These are phyloP conservation scores for Barnettozyma siamensis DNA, from an alignment of 805 yeast species.

Conservation along the genomic window DNA sequence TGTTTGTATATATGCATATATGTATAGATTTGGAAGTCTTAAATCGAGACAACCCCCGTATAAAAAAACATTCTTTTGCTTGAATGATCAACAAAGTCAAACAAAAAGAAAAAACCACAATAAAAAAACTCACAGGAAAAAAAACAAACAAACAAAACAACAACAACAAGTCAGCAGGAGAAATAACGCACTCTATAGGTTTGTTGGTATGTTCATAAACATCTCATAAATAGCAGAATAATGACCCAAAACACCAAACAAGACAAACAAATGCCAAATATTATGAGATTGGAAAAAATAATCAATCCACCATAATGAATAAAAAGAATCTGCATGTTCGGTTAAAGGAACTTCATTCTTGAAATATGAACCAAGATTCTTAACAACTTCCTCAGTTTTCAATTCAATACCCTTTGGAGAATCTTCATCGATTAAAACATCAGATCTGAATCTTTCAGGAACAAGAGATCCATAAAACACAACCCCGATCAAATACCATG, in stretches of 20 bases:
- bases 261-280: constrained; percentile 89
- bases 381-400: constrained; percentile 27
- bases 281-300: constrained; percentile 76
- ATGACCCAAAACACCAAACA: constrained; percentile 86
- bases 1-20: too few species aligned
- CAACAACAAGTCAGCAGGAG: too few species aligned
- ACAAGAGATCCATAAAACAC: constrained; percentile 80
- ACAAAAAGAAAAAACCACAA: too few species aligned
- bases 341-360: constrained; percentile 34
- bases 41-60: too few species aligned
- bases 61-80: too few species aligned
- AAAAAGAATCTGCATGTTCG: constrained; percentile 31
- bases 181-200: too few species aligned
- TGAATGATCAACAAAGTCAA: too few species aligned
- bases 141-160: too few species aligned
- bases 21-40: too few species aligned
- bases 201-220: constrained; percentile 39
- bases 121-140: too few species aligned
- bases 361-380: constrained; percentile 33
- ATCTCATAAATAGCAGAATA: constrained; percentile 72
- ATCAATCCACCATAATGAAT: constrained; percentile 80
- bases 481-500: constrained; percentile 78
- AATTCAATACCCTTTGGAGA: constrained; percentile 32
- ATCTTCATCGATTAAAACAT: constrained; percentile 47
- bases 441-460: constrained; percentile 85